phyloP scores from a whole-genome alignment of 2,329 filamentous ascomycete species.

The Exophiala dermatitidis region DNA sequence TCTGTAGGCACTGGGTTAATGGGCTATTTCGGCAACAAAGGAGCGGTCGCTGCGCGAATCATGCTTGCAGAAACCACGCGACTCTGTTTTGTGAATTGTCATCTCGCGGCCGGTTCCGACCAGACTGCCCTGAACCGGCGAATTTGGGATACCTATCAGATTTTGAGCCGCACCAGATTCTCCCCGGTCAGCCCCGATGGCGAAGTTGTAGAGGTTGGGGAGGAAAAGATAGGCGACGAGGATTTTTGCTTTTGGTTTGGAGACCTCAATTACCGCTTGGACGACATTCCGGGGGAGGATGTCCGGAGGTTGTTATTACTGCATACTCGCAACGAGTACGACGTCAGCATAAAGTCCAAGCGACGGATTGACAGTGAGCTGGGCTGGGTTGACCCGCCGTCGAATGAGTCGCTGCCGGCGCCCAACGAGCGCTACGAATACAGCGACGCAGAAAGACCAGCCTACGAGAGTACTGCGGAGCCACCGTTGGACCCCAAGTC shows the following conservation, averaged over 20 bases:
- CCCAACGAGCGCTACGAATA: constrained; percentile 10
- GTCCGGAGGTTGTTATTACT: constrained; percentile 76
- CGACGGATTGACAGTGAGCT: constrained; percentile 28
- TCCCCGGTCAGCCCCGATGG: constrained; percentile 62
- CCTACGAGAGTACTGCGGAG: constrained; percentile 40
- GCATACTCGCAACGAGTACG: constrained; percentile 73
- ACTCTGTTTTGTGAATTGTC: constrained; percentile 83
- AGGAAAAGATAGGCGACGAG: constrained; percentile 71
- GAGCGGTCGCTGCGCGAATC: constrained; percentile 72
- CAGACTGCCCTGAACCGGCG: constrained; percentile 69
- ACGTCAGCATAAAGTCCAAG: constrained; percentile 42
- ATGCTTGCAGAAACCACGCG: constrained; percentile 84
- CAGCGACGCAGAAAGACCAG: constrained; percentile 45
- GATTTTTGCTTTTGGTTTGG: constrained; percentile 96
- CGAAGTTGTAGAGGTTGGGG: constrained; percentile 53
- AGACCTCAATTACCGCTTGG: constrained; percentile 88
- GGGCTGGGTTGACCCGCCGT: constrained; percentile 18
- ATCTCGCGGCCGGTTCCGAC: constrained; percentile 81
- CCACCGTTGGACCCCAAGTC: constrained; percentile 60
- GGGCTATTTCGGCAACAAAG: constrained; percentile 95
- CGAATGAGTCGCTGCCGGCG: constrained; percentile 11
- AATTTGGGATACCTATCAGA: constrained; percentile 82
- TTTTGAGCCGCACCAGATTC: constrained; percentile 69
- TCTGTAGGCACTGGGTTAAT: constrained; percentile 82
- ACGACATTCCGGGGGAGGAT: constrained; percentile 81